Evolutionary conservation across 2,329 filamentous ascomycete species (phyloP), one percentile per base, ranked within the genome.

Genomic region (Phoma herbarum): DNA sequence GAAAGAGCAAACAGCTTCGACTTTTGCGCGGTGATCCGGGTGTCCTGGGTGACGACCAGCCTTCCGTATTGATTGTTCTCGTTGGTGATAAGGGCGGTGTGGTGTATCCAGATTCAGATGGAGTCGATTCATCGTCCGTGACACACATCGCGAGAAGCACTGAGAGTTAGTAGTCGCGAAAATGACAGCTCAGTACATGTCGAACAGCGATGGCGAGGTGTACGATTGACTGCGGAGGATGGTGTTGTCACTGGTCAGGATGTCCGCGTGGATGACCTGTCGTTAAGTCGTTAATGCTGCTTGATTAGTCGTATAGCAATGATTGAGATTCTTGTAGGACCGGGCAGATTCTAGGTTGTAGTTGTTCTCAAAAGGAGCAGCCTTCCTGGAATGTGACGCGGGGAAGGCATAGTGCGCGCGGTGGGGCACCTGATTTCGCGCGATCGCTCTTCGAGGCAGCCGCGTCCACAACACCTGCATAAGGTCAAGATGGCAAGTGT

Each of bases 401-500:
- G 60, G 57, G 66, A 57, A 66, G 64, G 67, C 60, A 62, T 65
- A 56, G 70, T 71, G 72, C 63, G 67, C 61, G 61, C 65, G 57
- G 70, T 71, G 72, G 71, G 68, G 63, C 62, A 71, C 48, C 66
- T 56, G 52, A 69, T 60, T 61, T 61, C 61, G 67, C 69, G 65
- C 63, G 55, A 62, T 60, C 60, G 57, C 67, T 60, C 52, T 28
- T 51, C 35, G 47, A 49, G 52, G 63, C 57, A 69, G 52, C 59
- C 35, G 50, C 62, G 53, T 58, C 52, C 48, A 49, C 31, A 25
- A 58, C 49, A 58, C 59, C 39, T 52, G 37, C 46, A 55, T n/a
- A 29, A 53, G 52, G 31, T 37, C 35, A 44, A 41, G 41, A 79
- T 80, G 77, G 76, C 77, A 73, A 79, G 77, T 66, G 78, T 80